A percentile compares a stretch with the other conserved stretches of the same genome.
phyloP scores from a whole-genome alignment of 192 early-diverging fungal genomes.

The Rhizophlyctis rosea region DNA sequence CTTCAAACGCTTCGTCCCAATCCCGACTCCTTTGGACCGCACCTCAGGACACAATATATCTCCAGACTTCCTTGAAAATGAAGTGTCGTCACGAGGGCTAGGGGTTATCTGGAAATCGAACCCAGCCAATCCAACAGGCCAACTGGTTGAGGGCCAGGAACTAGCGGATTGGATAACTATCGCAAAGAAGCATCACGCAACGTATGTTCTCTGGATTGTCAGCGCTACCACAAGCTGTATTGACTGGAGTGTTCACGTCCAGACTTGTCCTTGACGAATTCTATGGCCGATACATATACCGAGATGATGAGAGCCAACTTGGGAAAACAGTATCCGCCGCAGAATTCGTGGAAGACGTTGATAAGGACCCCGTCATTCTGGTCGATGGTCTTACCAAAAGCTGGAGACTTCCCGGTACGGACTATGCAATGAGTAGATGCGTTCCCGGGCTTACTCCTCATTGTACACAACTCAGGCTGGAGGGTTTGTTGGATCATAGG shows the following conservation, averaged over 20 bases:
- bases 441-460: no score
- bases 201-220: no score
- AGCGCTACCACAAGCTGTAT: no score
- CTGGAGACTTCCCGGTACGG: conserved; percentile 55
- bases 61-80: conserved; percentile 35
- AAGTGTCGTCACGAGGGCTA: conserved; percentile 45
- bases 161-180: conserved; percentile 36
- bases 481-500: conserved; percentile 55
- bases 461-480: no score
- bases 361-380: conserved; percentile 49
- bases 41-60: conserved; percentile 44
- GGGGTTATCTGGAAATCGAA: conserved; percentile 49
- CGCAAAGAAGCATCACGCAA: conserved; percentile 38
- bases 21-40: conserved; percentile 49
- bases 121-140: conserved; percentile 54
- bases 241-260: no score
- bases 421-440: no score
- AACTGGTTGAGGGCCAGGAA: conserved; percentile 43
- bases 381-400: conserved; percentile 50
- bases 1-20: conserved; percentile 53
- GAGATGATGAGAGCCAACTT: conserved; percentile 23
- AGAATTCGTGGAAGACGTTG: conserved; percentile 48
- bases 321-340: conserved; percentile 45
- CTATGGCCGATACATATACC: conserved; percentile 55
- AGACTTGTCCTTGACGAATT: no score